Evolutionary conservation across 139 green algal species (phyloP).

Genomic region (Edaphochlamys debaryana): DNA sequence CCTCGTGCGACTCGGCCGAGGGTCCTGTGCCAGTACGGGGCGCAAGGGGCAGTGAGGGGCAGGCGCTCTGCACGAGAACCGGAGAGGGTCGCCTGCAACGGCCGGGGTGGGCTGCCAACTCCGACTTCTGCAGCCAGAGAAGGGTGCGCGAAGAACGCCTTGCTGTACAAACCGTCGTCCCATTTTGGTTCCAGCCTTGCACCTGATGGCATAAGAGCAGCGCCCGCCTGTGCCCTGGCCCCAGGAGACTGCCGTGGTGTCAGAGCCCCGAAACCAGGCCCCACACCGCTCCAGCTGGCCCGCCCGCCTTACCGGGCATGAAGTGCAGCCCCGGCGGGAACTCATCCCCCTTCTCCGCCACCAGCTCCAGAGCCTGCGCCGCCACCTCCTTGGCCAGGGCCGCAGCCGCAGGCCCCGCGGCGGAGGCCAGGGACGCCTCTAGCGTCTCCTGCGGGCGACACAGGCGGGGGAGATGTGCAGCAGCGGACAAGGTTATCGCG

Average conservation of each 20-base stretch:
- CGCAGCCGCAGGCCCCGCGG: background rate
- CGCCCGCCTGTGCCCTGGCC: no score
- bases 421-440: background rate
- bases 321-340: constrained; percentile 52
- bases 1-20: constrained; percentile 13
- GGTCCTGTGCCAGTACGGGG: background rate
- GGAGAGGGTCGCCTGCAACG: background rate
- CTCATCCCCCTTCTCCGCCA: constrained; percentile 11
- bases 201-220: no score
- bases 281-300: no score
- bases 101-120: no score
- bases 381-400: constrained; percentile 24
- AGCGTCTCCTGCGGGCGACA: constrained; percentile 3
- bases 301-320: constrained; percentile 19
- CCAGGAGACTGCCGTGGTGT: background rate
- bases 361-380: background rate
- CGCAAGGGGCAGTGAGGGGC: no score
- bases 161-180: no score
- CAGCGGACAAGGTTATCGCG: no score
- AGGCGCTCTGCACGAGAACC: background rate
- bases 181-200: no score
- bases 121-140: background rate
- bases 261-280: background rate
- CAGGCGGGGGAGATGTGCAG: background rate
- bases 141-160: background rate